Base-by-base conservation (phyloP, 768 basidiomycete genomes). In the Trametes villosa region DNA sequence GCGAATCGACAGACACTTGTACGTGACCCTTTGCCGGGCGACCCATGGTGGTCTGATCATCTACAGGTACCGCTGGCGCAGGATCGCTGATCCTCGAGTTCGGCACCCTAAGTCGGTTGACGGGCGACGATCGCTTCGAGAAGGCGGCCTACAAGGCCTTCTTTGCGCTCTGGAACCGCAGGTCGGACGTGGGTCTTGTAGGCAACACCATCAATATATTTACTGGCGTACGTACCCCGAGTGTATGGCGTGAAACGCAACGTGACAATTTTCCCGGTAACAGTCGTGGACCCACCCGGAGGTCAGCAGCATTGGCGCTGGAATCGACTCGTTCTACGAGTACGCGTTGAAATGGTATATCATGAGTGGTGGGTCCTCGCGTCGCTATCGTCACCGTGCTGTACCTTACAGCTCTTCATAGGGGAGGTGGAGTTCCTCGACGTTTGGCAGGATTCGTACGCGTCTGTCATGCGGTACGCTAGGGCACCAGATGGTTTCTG, bases 251-350 rank as follows among this genome's bases (percentile, higher is more conserved):
- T 17, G 4, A 4, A 17, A 18, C 36, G 18, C 36, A 4, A 38
- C 13, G 18, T 38, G 36, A 38, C 36, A 38, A 18, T 17, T 7
- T 38, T 18, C 4, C 18, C 18, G 13, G 4, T 54, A 9, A 24
- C 70, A 90, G 92, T 72, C 77, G 34, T 97, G 94, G 94, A 83
- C 81, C 15, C 74, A 78, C 48, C 93, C 94, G 18, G 88, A 93
- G 63, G 75, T 88, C 8, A 87, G 86, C 27, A 84, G 89, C 1
- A 91, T 96, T 31, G 96, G 96, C 26, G 97, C 97, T 7, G 97
- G 97, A 0, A 87, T 97, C 42, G 97, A 98, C 72, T 94, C 92
- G 3, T 97, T 96, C 72, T 95, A 91, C 70, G 97, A 99, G 71
- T 96, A 96, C 73, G 91, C 94, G 12, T 74, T 95, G 44, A 96